These are phyloP conservation scores for Hirsutella rhossiliensis DNA, from an alignment of 2,329 filamentous ascomycete genomes.

Conservation along the genomic window DNA sequence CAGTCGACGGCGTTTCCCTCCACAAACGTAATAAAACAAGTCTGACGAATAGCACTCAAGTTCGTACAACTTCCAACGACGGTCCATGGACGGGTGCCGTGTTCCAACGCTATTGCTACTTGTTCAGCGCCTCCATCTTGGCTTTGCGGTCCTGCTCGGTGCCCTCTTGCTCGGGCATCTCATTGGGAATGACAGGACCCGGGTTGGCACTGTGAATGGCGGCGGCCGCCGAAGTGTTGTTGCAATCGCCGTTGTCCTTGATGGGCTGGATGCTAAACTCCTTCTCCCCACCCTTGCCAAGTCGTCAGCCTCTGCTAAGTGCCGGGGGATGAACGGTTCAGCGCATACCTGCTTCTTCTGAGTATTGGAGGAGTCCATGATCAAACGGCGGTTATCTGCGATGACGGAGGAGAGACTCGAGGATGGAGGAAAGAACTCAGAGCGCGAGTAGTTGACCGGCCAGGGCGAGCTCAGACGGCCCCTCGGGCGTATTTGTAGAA, in stretches of 20 bases:
- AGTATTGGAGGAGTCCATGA: conserved; percentile 10
- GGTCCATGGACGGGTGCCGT: too few species aligned
- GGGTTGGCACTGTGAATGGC: conserved; percentile 34
- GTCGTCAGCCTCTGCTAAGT: conserved; percentile 2
- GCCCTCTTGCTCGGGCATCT: conserved; percentile 43
- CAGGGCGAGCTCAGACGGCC: not conserved
- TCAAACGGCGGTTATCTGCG: not conserved
- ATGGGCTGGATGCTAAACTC: conserved; percentile 33
- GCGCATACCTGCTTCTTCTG: conserved; percentile 17
- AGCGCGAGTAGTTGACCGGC: not conserved
- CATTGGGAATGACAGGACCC: conserved; percentile 42
- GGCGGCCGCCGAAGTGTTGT: conserved; percentile 29
- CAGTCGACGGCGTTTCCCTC: too few species aligned
- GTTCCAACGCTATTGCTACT: conserved; percentile 15
- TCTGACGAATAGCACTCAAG: too few species aligned
- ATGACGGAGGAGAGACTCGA: not conserved
- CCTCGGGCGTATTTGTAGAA: not conserved
- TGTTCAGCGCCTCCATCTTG: conserved; percentile 55
- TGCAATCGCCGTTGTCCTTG: conserved; percentile 27
- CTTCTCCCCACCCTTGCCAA: conserved; percentile 27
- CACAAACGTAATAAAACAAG: too few species aligned
- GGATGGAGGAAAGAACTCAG: not conserved
- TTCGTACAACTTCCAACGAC: too few species aligned
- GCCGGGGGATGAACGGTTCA: not conserved
- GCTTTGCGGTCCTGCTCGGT: conserved; percentile 57